A percentile compares a stretch with the other conserved stretches of the same genome.
phyloP scores from a whole-genome alignment of 306 rosid species.

The Sicyos edulis region DNA sequence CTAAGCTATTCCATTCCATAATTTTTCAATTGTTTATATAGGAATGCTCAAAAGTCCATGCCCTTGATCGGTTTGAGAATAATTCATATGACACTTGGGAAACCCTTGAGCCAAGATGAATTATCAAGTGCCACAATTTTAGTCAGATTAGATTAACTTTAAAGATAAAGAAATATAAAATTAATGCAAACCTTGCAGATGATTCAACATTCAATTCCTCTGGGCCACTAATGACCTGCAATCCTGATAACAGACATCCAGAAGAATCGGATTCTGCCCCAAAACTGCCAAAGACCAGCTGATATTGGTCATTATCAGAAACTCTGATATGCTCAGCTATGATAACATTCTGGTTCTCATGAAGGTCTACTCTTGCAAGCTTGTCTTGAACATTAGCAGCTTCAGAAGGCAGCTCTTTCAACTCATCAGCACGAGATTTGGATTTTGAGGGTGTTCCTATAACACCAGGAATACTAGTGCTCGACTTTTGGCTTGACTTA shows the following conservation, averaged over 20 bases:
- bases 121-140: neutral
- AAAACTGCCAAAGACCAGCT: slow-evolving; percentile 85
- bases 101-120: neutral
- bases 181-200: slow-evolving; percentile 51
- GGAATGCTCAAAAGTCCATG: neutral
- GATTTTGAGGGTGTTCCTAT: slow-evolving; percentile 75
- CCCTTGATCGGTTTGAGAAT: neutral
- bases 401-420: slow-evolving; percentile 45
- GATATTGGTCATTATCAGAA: slow-evolving; percentile 72
- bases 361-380: slow-evolving; percentile 43
- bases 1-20: neutral
- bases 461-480: slow-evolving; percentile 58
- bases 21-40: neutral
- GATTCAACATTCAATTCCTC: slow-evolving; percentile 49
- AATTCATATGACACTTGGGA: neutral
- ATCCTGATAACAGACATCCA: slow-evolving; percentile 32
- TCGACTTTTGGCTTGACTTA: slow-evolving; percentile 70
- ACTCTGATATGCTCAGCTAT: slow-evolving; percentile 91
- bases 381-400: slow-evolving; percentile 51
- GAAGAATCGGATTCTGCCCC: slow-evolving; percentile 56
- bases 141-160: neutral
- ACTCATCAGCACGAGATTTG: slow-evolving; percentile 45
- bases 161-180: slow-evolving; percentile 10
- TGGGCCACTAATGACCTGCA: slow-evolving; percentile 38
- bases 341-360: slow-evolving; percentile 71